Percentiles rank a stretch among this genome's conserved stretches.
phyloP scores from a whole-genome alignment of 768 basidiomycete genomes.

The Tulasnella sp. region DNA sequence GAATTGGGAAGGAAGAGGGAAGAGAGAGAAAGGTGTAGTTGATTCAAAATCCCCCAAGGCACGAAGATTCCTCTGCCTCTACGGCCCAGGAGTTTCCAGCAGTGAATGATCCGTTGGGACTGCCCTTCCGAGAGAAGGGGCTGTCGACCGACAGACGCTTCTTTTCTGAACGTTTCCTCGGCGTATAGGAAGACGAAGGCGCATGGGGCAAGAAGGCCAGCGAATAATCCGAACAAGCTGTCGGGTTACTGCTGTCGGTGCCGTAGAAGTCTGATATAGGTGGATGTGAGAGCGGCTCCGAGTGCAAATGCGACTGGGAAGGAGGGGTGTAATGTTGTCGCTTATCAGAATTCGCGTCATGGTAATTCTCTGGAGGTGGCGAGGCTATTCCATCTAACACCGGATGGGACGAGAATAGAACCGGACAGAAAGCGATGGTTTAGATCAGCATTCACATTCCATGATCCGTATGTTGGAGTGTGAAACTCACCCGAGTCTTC shows the following conservation, averaged over 20 bases:
- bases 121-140: background rate
- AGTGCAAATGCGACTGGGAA: constrained; percentile 14
- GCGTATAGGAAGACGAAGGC: constrained; percentile 4
- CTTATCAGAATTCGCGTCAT: background rate
- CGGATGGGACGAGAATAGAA: constrained; percentile 1
- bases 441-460: background rate
- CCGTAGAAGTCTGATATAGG: constrained; percentile 7
- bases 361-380: constrained; percentile 8
- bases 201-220: constrained; percentile 11
- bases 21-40: background rate
- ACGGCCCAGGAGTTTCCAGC: background rate
- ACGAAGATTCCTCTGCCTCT: constrained; percentile 12
- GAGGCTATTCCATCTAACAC: constrained; percentile 11
- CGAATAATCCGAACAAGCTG: background rate
- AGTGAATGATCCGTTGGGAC: background rate
- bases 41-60: constrained; percentile 12
- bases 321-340: background rate
- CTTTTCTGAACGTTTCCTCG: constrained; percentile 9
- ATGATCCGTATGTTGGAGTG: background rate
- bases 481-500: constrained; percentile 13
- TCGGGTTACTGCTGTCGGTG: background rate
- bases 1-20: background rate
- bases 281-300: constrained; percentile 13
- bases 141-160: background rate
- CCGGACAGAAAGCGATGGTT: background rate